phyloP scores from a whole-genome alignment of 306 rosid genomes.

The Ceratonia siliqua region DNA sequence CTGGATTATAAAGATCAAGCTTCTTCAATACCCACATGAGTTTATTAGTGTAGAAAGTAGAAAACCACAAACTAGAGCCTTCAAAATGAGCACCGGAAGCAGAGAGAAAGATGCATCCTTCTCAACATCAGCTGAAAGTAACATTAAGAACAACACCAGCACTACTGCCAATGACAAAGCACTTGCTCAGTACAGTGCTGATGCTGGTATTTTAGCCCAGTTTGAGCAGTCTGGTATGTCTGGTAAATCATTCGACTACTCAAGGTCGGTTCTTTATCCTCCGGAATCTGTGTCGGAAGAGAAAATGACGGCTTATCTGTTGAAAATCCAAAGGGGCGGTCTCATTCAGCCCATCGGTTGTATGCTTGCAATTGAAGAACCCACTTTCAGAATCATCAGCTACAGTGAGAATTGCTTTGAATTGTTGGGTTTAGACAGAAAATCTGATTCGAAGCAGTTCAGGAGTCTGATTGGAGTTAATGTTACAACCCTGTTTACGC shows the following conservation, averaged over 20 bases:
- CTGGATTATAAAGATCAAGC: neutral
- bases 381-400: slow-evolving; percentile 53
- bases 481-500: slow-evolving; percentile 63
- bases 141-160: slow-evolving; percentile 33
- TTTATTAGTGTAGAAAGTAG: neutral
- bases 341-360: slow-evolving; percentile 78
- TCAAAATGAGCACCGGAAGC: slow-evolving; percentile 42
- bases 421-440: slow-evolving; percentile 54
- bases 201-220: slow-evolving; percentile 64
- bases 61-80: neutral
- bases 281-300: slow-evolving; percentile 60
- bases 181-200: slow-evolving; percentile 65
- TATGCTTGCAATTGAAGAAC: slow-evolving; percentile 66
- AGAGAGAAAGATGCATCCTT: slow-evolving; percentile 45
- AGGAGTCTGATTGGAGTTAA: slow-evolving; percentile 60
- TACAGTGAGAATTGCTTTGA: slow-evolving; percentile 70
- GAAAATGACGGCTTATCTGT: slow-evolving; percentile 58
- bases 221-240: slow-evolving; percentile 64
- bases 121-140: slow-evolving; percentile 59
- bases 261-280: slow-evolving; percentile 48
- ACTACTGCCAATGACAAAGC: slow-evolving; percentile 30
- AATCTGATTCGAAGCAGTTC: slow-evolving; percentile 24
- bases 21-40: neutral
- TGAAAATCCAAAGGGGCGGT: slow-evolving; percentile 81
- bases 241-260: slow-evolving; percentile 72